These are phyloP conservation scores for Alternaria sp. DNA, from an alignment of 2,329 filamentous ascomycete genomes.

Conservation along the genomic window DNA sequence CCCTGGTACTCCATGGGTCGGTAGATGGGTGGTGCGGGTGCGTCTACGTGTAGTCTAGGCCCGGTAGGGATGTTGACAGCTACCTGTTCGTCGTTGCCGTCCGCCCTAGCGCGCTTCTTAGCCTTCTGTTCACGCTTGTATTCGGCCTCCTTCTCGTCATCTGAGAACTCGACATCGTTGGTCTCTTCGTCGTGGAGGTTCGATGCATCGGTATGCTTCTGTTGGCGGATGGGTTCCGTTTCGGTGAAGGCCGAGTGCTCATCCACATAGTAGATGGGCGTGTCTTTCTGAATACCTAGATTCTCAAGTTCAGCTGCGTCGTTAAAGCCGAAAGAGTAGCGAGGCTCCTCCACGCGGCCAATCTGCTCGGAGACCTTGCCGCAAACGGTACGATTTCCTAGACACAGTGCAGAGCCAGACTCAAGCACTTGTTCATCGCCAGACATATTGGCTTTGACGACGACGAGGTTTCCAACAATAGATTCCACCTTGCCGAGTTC, in stretches of 20 bases:
- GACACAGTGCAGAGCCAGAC: conserved; percentile 82
- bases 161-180: conserved; percentile 93
- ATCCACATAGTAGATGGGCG: conserved; percentile 80
- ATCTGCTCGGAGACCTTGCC: conserved; percentile 87
- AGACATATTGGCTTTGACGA: conserved; percentile 80
- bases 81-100: conserved; percentile 36
- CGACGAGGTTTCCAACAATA: conserved; percentile 78
- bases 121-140: conserved; percentile 70
- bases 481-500: conserved; percentile 79
- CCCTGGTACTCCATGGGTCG: conserved; percentile 42
- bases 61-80: conserved; percentile 33
- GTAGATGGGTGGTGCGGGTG: conserved; percentile 26
- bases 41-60: conserved; percentile 29
- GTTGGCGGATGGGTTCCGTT: conserved; percentile 78
- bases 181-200: conserved; percentile 95
- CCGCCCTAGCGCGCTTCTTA: conserved; percentile 59
- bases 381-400: conserved; percentile 76
- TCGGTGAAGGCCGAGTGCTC: conserved; percentile 85
- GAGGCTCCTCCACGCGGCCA: conserved; percentile 83
- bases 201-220: conserved; percentile 92
- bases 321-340: conserved; percentile 83
- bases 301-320: conserved; percentile 73
- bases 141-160: conserved; percentile 92
- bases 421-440: conserved; percentile 89
- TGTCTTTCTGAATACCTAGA: conserved; percentile 72